Conservation (phyloP, 1,139 yeast genomes). For the Candida tropicalis region DNA sequence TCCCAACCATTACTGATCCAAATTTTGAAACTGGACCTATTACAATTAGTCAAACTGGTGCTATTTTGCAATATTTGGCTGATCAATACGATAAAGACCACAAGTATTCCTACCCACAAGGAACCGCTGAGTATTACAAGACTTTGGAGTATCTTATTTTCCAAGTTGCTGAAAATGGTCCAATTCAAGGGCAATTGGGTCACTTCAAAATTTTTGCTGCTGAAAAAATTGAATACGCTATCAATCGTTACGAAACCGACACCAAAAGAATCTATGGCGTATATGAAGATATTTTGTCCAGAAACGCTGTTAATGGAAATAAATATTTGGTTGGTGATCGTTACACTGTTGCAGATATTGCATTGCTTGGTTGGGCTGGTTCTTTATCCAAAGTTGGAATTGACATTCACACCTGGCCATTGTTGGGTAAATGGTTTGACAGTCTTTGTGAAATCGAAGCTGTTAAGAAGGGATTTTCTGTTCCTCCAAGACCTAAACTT, state of each 20-base stretch:
- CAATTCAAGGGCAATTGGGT: slow-evolving; percentile 61
- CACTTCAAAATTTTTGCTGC: slow-evolving; percentile 48
- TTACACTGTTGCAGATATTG: slow-evolving; percentile 56
- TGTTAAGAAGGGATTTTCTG: slow-evolving; percentile 32
- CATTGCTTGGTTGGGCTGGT: slow-evolving; percentile 42
- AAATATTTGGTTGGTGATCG: slow-evolving; percentile 54
- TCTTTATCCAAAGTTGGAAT: slow-evolving; percentile 25
- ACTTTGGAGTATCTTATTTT: slow-evolving; percentile 54
- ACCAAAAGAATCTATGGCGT: slow-evolving; percentile 56
- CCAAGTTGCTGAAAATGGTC: slow-evolving; percentile 63
- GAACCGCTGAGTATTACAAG: slow-evolving; percentile 50
- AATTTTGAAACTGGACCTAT: slow-evolving; percentile 35
- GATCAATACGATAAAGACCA: slow-evolving; percentile 59
- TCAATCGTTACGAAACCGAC: slow-evolving; percentile 52
- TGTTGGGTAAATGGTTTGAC: slow-evolving; percentile 45
- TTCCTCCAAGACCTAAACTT: slow-evolving; percentile 19
- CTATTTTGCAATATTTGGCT: slow-evolving; percentile 57
- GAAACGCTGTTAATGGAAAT: slow-evolving; percentile 29
- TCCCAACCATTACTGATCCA: slow-evolving; percentile 57
- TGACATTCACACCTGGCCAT: slow-evolving; percentile 47
- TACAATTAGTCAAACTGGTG: slow-evolving; percentile 57
- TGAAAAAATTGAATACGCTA: slow-evolving; percentile 55
- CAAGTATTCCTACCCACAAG: slow-evolving; percentile 48
- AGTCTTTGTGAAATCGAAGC: slow-evolving; percentile 38
- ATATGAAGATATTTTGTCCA: slow-evolving; percentile 47